Conservation (phyloP, 352 stramenopile species). For the Phytophthora sp. region DNA sequence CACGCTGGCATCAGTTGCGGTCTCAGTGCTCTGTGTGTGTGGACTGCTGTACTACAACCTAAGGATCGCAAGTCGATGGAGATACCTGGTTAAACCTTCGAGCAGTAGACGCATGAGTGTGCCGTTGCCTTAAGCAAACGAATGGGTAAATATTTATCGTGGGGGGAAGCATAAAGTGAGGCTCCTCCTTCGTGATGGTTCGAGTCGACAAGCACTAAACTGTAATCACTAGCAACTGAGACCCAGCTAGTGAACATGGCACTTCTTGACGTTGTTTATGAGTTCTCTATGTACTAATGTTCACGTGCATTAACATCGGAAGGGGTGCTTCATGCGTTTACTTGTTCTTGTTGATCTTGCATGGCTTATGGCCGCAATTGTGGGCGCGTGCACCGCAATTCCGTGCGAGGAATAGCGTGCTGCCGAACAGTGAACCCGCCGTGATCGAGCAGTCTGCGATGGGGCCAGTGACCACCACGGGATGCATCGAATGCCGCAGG, state of each 20-base stretch:
- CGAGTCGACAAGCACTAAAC: too few species aligned
- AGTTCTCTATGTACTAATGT: slow-evolving; percentile 32
- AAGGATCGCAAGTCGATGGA: slow-evolving; percentile 71
- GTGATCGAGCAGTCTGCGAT: slow-evolving; percentile 80
- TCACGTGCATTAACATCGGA: slow-evolving; percentile 9
- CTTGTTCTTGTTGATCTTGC: slow-evolving; percentile 28
- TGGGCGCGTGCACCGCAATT: slow-evolving; percentile 67
- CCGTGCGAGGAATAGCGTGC: slow-evolving; percentile 71
- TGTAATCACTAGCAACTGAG: neutral
- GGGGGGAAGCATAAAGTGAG: neutral
- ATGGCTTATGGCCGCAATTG: slow-evolving; percentile 35
- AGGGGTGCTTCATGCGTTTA: slow-evolving; percentile 7
- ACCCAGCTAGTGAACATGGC: slow-evolving; percentile 9
- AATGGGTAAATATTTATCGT: slow-evolving; percentile 20
- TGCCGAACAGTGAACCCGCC: slow-evolving; percentile 80
- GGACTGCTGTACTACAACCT: slow-evolving; percentile 73
- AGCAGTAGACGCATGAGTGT: slow-evolving; percentile 29
- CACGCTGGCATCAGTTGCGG: slow-evolving; percentile 40
- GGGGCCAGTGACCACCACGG: slow-evolving; percentile 82
- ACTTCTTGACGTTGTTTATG: slow-evolving; percentile 29
- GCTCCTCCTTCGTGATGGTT: neutral
- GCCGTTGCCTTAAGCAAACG: slow-evolving; percentile 17
- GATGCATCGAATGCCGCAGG: slow-evolving; percentile 68
- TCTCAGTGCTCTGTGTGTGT: slow-evolving; percentile 54
- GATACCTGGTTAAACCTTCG: slow-evolving; percentile 72